Percentiles rank a stretch among this genome's conserved stretches.
Conservation (phyloP, 2,329 filamentous ascomycete genomes). For the Sporothrix dimorphospora region DNA sequence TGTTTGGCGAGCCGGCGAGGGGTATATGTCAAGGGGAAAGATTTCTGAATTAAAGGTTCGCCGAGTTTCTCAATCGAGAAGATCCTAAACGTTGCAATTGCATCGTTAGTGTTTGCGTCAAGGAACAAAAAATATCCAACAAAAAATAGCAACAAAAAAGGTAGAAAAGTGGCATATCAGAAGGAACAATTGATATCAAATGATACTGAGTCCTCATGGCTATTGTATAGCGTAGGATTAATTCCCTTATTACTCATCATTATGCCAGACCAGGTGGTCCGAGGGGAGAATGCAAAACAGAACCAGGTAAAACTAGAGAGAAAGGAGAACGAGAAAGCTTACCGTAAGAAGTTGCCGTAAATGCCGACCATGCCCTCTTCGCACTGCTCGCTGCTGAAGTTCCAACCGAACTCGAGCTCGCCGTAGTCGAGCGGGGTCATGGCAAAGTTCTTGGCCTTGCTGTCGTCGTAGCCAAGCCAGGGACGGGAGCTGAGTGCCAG, state of each 20-base stretch:
- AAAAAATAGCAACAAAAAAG: constrained; percentile 18
- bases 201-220: constrained; percentile 59
- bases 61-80: constrained; percentile 87
- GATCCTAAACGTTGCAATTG: constrained; percentile 60
- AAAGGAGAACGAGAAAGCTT: constrained; percentile 51
- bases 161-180: constrained; percentile 62
- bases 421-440: constrained; percentile 90
- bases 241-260: constrained; percentile 64
- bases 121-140: background rate
- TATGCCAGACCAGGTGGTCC: constrained; percentile 17
- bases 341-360: constrained; percentile 85
- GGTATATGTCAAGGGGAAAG: constrained; percentile 85
- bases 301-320: constrained; percentile 68
- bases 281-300: constrained; percentile 36
- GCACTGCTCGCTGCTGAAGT: constrained; percentile 94
- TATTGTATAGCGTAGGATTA: constrained; percentile 54
- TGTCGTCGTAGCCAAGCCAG: constrained; percentile 95
- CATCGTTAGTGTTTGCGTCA: constrained; percentile 40
- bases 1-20: constrained; percentile 86
- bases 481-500: constrained; percentile 88
- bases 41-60: constrained; percentile 84
- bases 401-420: constrained; percentile 90
- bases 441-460: constrained; percentile 83
- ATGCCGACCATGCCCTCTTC: constrained; percentile 93
- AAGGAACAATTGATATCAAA: constrained; percentile 91